phyloP scores from a whole-genome alignment of 2,329 filamentous ascomycete genomes.

The Xylariomycetidae sp. region DNA sequence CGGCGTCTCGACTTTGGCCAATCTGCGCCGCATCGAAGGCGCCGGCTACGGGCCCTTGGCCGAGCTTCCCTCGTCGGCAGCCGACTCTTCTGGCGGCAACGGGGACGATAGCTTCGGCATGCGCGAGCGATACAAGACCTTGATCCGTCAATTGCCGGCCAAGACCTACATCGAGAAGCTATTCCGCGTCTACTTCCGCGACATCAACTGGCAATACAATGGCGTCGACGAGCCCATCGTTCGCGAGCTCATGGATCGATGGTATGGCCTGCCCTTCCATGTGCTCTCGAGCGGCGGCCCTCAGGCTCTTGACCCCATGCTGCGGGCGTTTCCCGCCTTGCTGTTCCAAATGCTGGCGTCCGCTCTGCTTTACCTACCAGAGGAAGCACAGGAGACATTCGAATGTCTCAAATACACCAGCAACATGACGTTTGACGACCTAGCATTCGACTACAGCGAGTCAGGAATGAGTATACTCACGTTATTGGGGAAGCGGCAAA shows the following conservation, averaged over 20 bases:
- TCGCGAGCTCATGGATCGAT: slow-evolving; percentile 43
- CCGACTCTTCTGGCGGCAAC: no score
- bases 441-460: slow-evolving; percentile 56
- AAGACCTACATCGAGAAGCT: slow-evolving; percentile 49
- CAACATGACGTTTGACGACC: slow-evolving; percentile 54
- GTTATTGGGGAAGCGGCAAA: slow-evolving; percentile 50
- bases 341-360: slow-evolving; percentile 54
- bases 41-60: slow-evolving; percentile 29
- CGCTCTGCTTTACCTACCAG: slow-evolving; percentile 46
- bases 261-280: slow-evolving; percentile 49
- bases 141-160: slow-evolving; percentile 52
- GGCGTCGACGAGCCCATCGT: slow-evolving; percentile 49
- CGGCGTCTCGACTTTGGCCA: slow-evolving; percentile 45
- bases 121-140: slow-evolving; percentile 51
- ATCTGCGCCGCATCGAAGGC: slow-evolving; percentile 49
- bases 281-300: slow-evolving; percentile 44
- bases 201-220: slow-evolving; percentile 56
- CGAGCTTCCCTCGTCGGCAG: slow-evolving; percentile 25
- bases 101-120: slow-evolving; percentile 34
- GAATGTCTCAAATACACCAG: slow-evolving; percentile 52
- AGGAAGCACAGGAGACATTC: slow-evolving; percentile 41
- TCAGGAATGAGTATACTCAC: slow-evolving; percentile 46
- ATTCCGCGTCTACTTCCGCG: slow-evolving; percentile 46
- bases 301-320: slow-evolving; percentile 41
- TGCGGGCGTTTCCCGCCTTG: slow-evolving; percentile 53